Evolutionary conservation across 805 yeast genomes (phyloP), one percentile per base, ranked within the genome.

Genomic region (Zygosaccharomyces kombuchaensis): DNA sequence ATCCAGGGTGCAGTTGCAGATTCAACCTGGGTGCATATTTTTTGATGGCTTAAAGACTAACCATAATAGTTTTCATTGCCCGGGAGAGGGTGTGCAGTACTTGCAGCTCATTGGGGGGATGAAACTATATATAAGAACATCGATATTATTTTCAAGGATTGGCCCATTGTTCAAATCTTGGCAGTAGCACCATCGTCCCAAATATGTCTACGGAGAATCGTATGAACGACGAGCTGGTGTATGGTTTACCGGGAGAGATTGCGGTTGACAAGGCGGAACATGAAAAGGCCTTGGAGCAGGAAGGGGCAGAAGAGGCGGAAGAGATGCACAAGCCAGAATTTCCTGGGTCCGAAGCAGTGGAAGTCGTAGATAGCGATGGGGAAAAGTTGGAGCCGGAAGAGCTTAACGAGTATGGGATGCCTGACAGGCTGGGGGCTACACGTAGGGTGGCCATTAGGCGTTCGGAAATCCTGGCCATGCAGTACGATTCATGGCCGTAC

Each of bases 401-500:
- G n/a, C 19, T 37, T 19, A 43, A 46, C 16, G 50, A 43, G 38
- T 43, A 42, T 21, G 50, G 50, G 14, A 16, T 43, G 40, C 48
- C 53, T 21, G 55, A 48, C 36, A 44, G 43, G 16, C 29, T 51
- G 34, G 36, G 36, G 12, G 32, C 36, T 12, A 38, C 50, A 2
- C 68, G 62, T 51, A 69, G 75, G 17, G 62, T 73, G 42, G 79
- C 79, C 34, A 70, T 80, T 30, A 65, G 73, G 52, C 73, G 71
- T 52, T 68, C 76, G 6, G 83, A 79, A 59, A 59, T 78, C 25
- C 60, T 76, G 55, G 72, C 75, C 14, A 66, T 68, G 6, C 77
- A 75, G 50, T 77, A 75, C 55, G 52, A 65, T 16, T 49, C 58
- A 23, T 56, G 67, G 57, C 53, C 55, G 34, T 60, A 57, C 40